Conservation (phyloP, 2,329 filamentous ascomycete genomes). For the Helotiales sp. region DNA sequence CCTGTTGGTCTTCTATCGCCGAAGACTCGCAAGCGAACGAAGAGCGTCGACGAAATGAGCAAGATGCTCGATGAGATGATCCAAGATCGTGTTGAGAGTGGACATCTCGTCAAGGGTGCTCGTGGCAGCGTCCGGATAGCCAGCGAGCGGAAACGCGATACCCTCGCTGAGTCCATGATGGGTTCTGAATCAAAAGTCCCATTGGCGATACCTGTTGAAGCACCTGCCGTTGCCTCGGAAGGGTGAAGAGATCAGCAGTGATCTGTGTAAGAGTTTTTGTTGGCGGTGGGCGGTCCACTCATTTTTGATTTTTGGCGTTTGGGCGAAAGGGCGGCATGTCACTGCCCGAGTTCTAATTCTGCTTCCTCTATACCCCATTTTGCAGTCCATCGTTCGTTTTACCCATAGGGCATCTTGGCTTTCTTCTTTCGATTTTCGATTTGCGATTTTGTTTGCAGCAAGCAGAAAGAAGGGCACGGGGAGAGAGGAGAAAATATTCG, state of each 20-base stretch:
- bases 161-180: slow-evolving; percentile 16
- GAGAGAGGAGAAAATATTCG: slow-evolving; percentile 9
- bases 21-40: slow-evolving; percentile 45
- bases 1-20: slow-evolving; percentile 34
- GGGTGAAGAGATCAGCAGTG: slow-evolving; percentile 10
- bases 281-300: background rate
- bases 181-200: slow-evolving; percentile 25
- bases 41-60: slow-evolving; percentile 90
- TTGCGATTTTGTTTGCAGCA: background rate
- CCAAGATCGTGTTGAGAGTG: slow-evolving; percentile 80
- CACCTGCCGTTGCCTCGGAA: slow-evolving; percentile 22
- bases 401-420: slow-evolving; percentile 26
- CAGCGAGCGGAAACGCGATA: slow-evolving; percentile 47
- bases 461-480: background rate
- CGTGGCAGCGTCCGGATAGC: slow-evolving; percentile 70
- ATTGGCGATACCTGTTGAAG: slow-evolving; percentile 20
- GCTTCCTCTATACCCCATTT: slow-evolving; percentile 34
- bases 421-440: slow-evolving; percentile 17
- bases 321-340: background rate
- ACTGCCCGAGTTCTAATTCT: slow-evolving; percentile 21
- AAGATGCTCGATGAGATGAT: slow-evolving; percentile 97
- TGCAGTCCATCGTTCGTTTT: slow-evolving; percentile 20
- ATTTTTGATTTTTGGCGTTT: slow-evolving; percentile 19
- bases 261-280: slow-evolving; percentile 21
- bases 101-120: slow-evolving; percentile 69